Conservation (phyloP, 176 grass and related monocot genomes). For the Bromus sterilis region DNA sequence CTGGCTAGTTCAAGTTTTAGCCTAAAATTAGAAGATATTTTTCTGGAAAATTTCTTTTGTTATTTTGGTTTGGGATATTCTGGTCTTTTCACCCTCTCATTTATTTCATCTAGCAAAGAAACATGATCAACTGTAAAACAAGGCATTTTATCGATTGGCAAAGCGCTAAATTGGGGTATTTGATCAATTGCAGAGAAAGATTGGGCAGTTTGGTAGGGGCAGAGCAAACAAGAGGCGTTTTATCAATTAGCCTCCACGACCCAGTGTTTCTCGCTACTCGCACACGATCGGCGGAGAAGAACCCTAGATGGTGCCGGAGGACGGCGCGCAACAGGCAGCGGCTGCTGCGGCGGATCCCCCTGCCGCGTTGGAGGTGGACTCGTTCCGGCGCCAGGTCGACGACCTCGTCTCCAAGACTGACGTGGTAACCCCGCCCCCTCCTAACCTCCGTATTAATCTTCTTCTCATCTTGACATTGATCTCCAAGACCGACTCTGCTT, state of each 20-base stretch:
- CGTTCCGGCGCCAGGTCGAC: slow-evolving; percentile 38
- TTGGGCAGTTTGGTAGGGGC: not conserved
- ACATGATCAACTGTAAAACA: not conserved
- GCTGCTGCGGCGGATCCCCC: not conserved
- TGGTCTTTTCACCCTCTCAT: not conserved
- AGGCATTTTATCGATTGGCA: not conserved
- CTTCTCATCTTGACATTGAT: not conserved
- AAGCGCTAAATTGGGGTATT: not conserved
- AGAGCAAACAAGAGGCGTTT: not conserved
- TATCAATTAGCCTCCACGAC: not conserved
- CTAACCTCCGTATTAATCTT: not conserved
- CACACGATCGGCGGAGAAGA: not conserved
- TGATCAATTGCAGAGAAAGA: not conserved
- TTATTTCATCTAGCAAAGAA: not conserved
- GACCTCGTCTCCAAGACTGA: slow-evolving; percentile 43
- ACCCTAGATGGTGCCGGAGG: slow-evolving; percentile 39
- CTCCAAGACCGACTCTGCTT: not conserved
- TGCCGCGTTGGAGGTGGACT: slow-evolving; percentile 7
- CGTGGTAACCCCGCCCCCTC: slow-evolving; percentile 9
- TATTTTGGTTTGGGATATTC: not conserved
- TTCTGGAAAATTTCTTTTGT: too few species aligned
- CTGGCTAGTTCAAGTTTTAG: too few species aligned
- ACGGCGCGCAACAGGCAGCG: not conserved
- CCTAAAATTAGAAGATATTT: too few species aligned
- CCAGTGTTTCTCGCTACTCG: not conserved